These are phyloP conservation scores for Chenopodium suecicum DNA, from an alignment of 148 eudicot genomes.

Conservation along the genomic window DNA sequence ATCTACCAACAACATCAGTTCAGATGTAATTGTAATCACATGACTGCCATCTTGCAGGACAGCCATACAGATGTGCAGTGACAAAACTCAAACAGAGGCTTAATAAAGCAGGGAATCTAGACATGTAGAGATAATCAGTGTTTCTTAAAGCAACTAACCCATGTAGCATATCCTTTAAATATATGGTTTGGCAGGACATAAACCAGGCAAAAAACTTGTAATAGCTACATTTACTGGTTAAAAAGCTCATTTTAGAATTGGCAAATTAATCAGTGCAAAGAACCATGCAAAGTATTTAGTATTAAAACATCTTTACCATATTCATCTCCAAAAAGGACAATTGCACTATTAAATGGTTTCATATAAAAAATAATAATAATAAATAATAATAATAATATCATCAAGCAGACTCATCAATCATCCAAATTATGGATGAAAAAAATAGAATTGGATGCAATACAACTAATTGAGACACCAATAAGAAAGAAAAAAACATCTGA, in stretches of 20 bases:
- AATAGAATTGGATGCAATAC: background rate
- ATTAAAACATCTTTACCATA: background rate
- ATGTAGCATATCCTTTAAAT: background rate
- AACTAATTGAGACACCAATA: background rate
- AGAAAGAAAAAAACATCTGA: conserved; percentile 3
- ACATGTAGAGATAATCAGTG: background rate
- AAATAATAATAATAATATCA: too few species aligned
- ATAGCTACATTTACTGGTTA: background rate
- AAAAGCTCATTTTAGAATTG: background rate
- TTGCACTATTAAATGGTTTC: background rate
- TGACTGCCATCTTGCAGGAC: background rate
- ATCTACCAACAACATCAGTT: background rate
- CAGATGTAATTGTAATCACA: background rate
- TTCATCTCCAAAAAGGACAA: background rate
- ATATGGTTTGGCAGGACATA: background rate
- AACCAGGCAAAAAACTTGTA: background rate
- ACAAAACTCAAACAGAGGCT: background rate
- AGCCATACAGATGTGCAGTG: background rate
- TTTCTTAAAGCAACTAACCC: background rate
- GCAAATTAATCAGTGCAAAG: background rate
- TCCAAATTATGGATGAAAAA: background rate
- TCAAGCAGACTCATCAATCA: background rate
- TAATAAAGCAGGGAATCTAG: background rate
- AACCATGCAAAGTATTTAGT: background rate
- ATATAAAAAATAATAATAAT: too few species aligned